Conservation (phyloP, 2,329 filamentous ascomycete species). For the Lecanoromycetidae sp. region DNA sequence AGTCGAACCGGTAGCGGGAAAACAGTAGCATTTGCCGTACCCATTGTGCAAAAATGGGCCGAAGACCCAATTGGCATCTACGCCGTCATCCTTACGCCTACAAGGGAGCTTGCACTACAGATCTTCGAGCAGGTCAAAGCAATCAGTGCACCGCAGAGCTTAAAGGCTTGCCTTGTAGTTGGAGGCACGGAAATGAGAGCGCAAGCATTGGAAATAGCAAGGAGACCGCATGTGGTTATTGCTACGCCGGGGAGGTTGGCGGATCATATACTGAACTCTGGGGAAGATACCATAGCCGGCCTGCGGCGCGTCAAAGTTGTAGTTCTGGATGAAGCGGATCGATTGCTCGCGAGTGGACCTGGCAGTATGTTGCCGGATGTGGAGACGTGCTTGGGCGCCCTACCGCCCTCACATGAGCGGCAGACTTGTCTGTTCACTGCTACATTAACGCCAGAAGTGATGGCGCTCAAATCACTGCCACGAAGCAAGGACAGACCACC, state of each 20-base stretch:
- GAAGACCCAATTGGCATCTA: slow-evolving; percentile 87
- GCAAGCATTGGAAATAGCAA: slow-evolving; percentile 72
- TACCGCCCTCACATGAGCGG: slow-evolving; percentile 66
- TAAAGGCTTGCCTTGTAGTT: slow-evolving; percentile 82
- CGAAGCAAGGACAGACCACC: slow-evolving; percentile 56
- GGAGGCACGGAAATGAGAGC: slow-evolving; percentile 85
- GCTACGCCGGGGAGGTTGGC: slow-evolving; percentile 87
- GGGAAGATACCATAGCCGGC: slow-evolving; percentile 77
- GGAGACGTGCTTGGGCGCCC: slow-evolving; percentile 69
- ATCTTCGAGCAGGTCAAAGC: slow-evolving; percentile 95
- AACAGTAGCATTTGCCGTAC: slow-evolving; percentile 88
- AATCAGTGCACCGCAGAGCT: slow-evolving; percentile 72
- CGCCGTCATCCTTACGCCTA: slow-evolving; percentile 78
- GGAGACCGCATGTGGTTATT: slow-evolving; percentile 81
- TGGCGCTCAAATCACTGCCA: slow-evolving; percentile 69
- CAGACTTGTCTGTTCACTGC: slow-evolving; percentile 95
- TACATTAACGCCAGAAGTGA: slow-evolving; percentile 84
- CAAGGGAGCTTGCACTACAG: slow-evolving; percentile 82
- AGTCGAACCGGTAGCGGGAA: slow-evolving; percentile 94
- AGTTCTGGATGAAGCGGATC: slow-evolving; percentile 91
- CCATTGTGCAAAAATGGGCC: slow-evolving; percentile 87
- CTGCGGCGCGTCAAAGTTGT: slow-evolving; percentile 69
- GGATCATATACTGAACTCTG: slow-evolving; percentile 84
- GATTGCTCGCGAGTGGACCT: slow-evolving; percentile 59
- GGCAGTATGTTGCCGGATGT: slow-evolving; percentile 94